Conservation (phyloP, 805 yeast species). For the Clavispora fructus region DNA sequence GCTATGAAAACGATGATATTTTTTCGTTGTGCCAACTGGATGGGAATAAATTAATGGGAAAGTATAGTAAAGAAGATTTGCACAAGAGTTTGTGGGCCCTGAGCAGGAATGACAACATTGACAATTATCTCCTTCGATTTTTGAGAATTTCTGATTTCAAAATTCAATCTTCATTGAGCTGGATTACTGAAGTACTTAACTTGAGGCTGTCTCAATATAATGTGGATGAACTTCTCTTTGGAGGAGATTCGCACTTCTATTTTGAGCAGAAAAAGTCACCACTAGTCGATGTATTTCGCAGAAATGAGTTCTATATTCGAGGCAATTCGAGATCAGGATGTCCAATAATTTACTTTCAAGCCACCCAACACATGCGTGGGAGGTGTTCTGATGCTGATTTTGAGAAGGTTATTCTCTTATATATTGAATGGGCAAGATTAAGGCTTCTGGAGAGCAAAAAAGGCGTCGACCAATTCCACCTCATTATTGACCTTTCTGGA, state of each 20-base stretch:
- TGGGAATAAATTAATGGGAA: constrained; percentile 1
- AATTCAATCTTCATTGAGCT: constrained; percentile 2
- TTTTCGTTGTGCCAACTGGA: constrained; percentile 5
- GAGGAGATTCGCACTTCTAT: constrained; percentile 7
- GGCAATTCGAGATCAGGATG: constrained; percentile 5
- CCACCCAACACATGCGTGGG: constrained; percentile 4
- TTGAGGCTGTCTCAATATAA: constrained; percentile 4
- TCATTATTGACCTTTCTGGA: constrained; percentile 9
- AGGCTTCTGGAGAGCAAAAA: constrained; percentile 3
- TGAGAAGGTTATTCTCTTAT: constrained; percentile 3
- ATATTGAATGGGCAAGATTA: constrained; percentile 8
- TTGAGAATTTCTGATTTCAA: constrained; percentile 5
- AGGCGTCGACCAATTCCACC: constrained; percentile 8
- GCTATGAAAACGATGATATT: constrained; percentile 1
- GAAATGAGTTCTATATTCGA: constrained; percentile 4
- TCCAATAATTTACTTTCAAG: constrained; percentile 5
- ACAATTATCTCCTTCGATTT: constrained; percentile 7
- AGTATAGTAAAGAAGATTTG: constrained; percentile 8
- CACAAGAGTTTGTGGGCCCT: constrained; percentile 9
- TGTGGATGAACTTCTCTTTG: constrained; percentile 5
- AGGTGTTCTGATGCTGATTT: constrained; percentile 5
- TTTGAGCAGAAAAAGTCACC: constrained; percentile 1
- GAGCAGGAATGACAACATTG: constrained; percentile 7
- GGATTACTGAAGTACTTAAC: constrained; percentile 6
- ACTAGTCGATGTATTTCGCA: constrained; percentile 3